These are phyloP conservation scores for Viridothelium virens DNA, from an alignment of 495 filamentous ascomycete genomes.

Conservation along the genomic window DNA sequence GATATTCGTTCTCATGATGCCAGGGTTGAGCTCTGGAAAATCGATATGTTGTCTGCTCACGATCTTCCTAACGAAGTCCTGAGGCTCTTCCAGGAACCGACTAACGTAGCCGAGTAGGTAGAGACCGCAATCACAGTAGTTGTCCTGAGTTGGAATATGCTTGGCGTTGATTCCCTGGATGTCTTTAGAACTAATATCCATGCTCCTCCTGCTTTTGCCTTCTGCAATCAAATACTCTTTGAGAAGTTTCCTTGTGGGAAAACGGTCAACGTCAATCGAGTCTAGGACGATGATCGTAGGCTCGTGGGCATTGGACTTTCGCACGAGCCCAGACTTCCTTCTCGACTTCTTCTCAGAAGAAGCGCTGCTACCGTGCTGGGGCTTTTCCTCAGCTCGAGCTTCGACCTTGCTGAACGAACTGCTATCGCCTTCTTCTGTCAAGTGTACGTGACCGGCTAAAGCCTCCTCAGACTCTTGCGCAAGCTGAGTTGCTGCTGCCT, in stretches of 20 bases:
- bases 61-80: slow-evolving; percentile 52
- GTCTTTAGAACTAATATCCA: slow-evolving; percentile 45
- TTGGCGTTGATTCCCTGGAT: slow-evolving; percentile 61
- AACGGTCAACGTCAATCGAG: slow-evolving; percentile 60
- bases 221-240: slow-evolving; percentile 73
- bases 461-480: not conserved
- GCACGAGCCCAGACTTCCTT: slow-evolving; percentile 6
- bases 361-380: slow-evolving; percentile 16
- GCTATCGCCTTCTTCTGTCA: not conserved
- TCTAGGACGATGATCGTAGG: slow-evolving; percentile 83
- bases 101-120: slow-evolving; percentile 77
- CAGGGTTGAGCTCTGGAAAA: slow-evolving; percentile 49
- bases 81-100: slow-evolving; percentile 65
- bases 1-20: slow-evolving; percentile 45
- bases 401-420: not conserved
- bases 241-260: slow-evolving; percentile 53
- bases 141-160: slow-evolving; percentile 68
- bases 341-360: not conserved
- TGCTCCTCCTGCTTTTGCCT: slow-evolving; percentile 56
- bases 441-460: not conserved
- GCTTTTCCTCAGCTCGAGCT: slow-evolving; percentile 6
- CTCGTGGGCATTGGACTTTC: slow-evolving; percentile 25
- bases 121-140: slow-evolving; percentile 82
- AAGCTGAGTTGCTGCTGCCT: not conserved
- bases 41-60: slow-evolving; percentile 43